phyloP scores from a whole-genome alignment of 2,329 filamentous ascomycete genomes.

The Aspergillus sp. region DNA sequence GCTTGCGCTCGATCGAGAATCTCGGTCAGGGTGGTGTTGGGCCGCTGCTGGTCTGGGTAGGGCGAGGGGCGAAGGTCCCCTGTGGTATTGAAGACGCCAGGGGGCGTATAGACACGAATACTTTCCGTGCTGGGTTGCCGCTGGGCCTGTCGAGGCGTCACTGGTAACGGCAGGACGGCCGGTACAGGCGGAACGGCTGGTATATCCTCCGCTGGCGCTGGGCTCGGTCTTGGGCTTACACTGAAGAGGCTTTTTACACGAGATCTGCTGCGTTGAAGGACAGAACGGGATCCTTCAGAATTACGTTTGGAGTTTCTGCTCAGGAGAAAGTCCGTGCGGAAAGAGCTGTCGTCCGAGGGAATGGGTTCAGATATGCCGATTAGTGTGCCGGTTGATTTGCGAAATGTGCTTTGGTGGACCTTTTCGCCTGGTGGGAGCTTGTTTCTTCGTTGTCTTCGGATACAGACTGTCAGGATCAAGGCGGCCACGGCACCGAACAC shows the following conservation, averaged over 20 bases:
- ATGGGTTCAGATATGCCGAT: constrained; percentile 46
- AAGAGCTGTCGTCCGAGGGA: constrained; percentile 41
- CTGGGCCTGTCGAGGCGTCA: constrained; percentile 25
- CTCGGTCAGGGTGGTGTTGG: constrained; percentile 34
- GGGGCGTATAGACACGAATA: constrained; percentile 49
- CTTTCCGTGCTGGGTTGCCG: constrained; percentile 43
- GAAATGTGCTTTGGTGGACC: constrained; percentile 28
- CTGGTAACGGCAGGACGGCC: constrained; percentile 18
- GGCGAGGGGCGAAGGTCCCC: constrained; percentile 28
- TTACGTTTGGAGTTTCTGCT: constrained; percentile 24
- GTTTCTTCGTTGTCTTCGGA: constrained; percentile 30
- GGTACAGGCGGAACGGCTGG: constrained; percentile 20
- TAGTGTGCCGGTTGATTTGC: constrained; percentile 32
- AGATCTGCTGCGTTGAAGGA: constrained; percentile 35
- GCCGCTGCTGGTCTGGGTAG: constrained; percentile 25
- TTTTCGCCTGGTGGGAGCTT: constrained; percentile 22
- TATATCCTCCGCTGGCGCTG: constrained; percentile 4
- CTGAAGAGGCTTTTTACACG: constrained; percentile 40
- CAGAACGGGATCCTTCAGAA: constrained; percentile 29
- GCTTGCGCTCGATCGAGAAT: constrained; percentile 8
- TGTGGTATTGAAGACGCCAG: constrained; percentile 29
- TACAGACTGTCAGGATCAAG: constrained; percentile 50
- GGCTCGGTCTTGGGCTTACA: constrained; percentile 16
- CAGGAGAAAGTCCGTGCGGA: constrained; percentile 47
- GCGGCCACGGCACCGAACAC: constrained; percentile 51